These are phyloP conservation scores for Suillus brevipes DNA, from an alignment of 768 basidiomycete genomes.

Conservation along the genomic window DNA sequence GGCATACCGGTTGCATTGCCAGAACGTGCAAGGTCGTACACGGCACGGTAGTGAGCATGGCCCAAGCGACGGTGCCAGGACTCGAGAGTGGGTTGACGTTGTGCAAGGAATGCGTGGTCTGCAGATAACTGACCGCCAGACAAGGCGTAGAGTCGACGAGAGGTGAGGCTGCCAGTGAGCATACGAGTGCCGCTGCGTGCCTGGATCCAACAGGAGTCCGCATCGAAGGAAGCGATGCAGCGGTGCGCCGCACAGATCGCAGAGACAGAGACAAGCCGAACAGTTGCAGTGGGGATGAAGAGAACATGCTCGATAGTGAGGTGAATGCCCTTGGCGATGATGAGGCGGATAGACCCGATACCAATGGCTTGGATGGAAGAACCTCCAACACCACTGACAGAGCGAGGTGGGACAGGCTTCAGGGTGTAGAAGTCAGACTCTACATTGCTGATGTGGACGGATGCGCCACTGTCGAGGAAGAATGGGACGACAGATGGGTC, in stretches of 20 bases:
- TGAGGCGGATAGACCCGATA: slow-evolving; percentile 26
- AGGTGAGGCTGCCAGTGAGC: neutral
- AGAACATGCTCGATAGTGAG: slow-evolving; percentile 17
- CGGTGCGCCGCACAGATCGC: slow-evolving; percentile 13
- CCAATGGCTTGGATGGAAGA: slow-evolving; percentile 26
- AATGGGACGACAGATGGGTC: slow-evolving; percentile 12
- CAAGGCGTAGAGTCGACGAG: neutral
- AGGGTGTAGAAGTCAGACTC: slow-evolving; percentile 26
- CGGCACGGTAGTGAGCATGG: slow-evolving; percentile 28
- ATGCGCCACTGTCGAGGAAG: slow-evolving; percentile 31
- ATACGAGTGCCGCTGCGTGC: neutral
- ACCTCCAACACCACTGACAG: slow-evolving; percentile 31
- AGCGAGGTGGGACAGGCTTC: slow-evolving; percentile 19
- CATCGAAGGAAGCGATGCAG: slow-evolving; percentile 19
- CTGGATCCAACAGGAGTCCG: slow-evolving; percentile 7
- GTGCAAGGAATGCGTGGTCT: slow-evolving; percentile 19
- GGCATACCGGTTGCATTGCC: slow-evolving; percentile 12
- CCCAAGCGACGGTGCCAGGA: slow-evolving; percentile 32
- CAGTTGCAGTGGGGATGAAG: slow-evolving; percentile 17
- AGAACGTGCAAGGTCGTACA: slow-evolving; percentile 20
- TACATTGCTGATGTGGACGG: slow-evolving; percentile 25
- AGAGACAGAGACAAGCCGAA: slow-evolving; percentile 25
- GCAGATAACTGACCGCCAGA: neutral
- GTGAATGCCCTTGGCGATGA: slow-evolving; percentile 12
- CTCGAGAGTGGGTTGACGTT: slow-evolving; percentile 15